Base-by-base conservation (phyloP, 2,329 filamentous ascomycete genomes). In the Ophiocordyceps robertsii region DNA sequence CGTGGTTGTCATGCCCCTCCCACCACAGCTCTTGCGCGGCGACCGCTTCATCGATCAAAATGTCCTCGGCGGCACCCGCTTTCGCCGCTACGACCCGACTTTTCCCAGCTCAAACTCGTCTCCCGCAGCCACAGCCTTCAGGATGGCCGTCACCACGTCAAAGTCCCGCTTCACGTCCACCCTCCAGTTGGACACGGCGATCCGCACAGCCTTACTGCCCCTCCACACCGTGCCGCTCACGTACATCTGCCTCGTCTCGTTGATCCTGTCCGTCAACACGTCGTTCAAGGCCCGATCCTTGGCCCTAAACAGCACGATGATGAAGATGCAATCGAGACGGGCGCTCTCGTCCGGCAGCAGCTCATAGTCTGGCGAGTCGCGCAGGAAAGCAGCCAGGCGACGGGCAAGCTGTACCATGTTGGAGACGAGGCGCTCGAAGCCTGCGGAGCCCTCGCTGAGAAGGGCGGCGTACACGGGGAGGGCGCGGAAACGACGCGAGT, bases 401-500 rank as follows among this genome's bases (percentile, higher is more conserved):
- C 87, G 72, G 0, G 87, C 78, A 6, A 95, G 70, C 4, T 66
- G 61, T 24, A 88, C 79, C 66, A 95, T 88, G 24, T 76, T 72
- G 46, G 75, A 69, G 5, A 95, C 66, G 64, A 95, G 82, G 1
- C 70, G 66, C 1, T 69, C 67, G 49, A 93, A 76, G 0, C 87
- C 88, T 0, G 69, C 57, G 2, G 69, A 68, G 1, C 90, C 90
- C 52, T 92, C 82, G 38, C 82, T 81, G 17, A 82, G 59, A 3
- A 95, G 70, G 0, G 81, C 83, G 11, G 86, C 80, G 56, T 95
- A 95, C 9, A 87, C 83, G 0, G 90, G 89, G n/a, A 95, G 67
- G 0, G 89, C 89, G 42, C 90, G 77, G 66, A 95, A 94, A 6
- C 89, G 81, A 33, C 89, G 78, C 2, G 88, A 95, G 62, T 95